Base-by-base conservation (phyloP, 768 basidiomycete genomes). In the Lactifluus subvellereus region DNA sequence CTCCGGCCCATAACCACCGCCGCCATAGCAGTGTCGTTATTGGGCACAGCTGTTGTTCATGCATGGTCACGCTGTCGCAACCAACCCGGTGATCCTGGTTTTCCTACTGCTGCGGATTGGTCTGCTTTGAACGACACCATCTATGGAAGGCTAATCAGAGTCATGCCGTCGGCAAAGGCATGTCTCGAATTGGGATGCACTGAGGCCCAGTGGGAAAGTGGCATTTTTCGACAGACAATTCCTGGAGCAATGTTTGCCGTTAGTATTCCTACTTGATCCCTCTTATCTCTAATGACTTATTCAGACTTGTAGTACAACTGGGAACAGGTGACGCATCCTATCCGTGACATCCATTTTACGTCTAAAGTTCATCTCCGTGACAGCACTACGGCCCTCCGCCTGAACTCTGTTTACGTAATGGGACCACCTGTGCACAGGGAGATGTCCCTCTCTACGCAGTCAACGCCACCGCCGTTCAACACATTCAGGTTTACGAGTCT, bases 181-280 rank as follows among this genome's bases (percentile, higher is more conserved):
- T 67, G 66, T 33, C 20, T 6, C 11, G 18, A 57, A n/a, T 18
- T 53, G 11, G 14, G 37, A 14, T 67, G 66, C 52, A 67, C 59
- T 18, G 51, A 43, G 35, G 60, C 51, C 1, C 59, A 67, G 35
- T 67, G 66, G 66, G 4, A 40, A 40, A 67, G 66, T 18, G 50
- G 51, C 42, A 2, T 61, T 16, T 61, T 54, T 27, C 66, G 66
- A 30, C 64, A 64, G 20, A 18, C 38, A 0, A 64, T 67, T 20
- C 66, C 66, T 11, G 66, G 66, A 11, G 27, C 63, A 4, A 67
- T 67, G 66, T 56, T 61, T 54, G 43, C 52, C 6, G 66, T 67
- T 50, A 10, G 64, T 47, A 13, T 35, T 33, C 42, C 50, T 8
- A 38, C 40, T 42, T 57, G 38, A 30, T 16, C n/a, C 16, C 47